A percentile compares a stretch with the other conserved stretches of the same genome.
Conservation (phyloP, 108 stramenopile genomes). For the Skeletonema marinoi region DNA sequence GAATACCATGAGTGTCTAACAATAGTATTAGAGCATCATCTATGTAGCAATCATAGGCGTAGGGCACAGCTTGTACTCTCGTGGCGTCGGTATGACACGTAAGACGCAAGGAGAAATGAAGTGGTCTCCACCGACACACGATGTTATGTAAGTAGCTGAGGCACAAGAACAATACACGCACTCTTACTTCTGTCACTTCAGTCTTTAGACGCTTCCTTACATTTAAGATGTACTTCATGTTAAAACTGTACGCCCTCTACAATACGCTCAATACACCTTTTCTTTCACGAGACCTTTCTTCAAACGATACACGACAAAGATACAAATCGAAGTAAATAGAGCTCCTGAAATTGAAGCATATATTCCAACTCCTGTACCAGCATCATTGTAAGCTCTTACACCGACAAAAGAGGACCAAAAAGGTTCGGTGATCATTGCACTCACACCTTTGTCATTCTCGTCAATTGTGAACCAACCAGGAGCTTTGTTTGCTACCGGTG, state of each 20-base stretch:
- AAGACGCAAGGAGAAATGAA: too few relatives aligned
- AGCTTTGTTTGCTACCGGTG: constrained; percentile 56
- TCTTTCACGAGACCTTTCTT: constrained; percentile 75
- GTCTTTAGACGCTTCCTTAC: too few relatives aligned
- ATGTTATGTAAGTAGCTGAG: too few relatives aligned
- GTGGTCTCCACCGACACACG: too few relatives aligned
- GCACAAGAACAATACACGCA: too few relatives aligned
- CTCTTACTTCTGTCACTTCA: too few relatives aligned
- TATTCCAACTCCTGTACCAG: constrained; percentile 49
- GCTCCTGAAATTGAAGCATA: constrained; percentile 54
- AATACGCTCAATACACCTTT: constrained; percentile 62
- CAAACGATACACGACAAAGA: constrained; percentile 51
- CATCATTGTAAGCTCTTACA: constrained; percentile 66
- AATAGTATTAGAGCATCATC: too few relatives aligned
- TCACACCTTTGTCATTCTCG: constrained; percentile 65
- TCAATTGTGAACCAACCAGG: constrained; percentile 66
- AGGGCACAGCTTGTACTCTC: too few relatives aligned
- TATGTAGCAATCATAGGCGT: too few relatives aligned
- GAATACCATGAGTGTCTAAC: too few relatives aligned
- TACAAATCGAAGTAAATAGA: constrained; percentile 27
- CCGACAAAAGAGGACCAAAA: constrained; percentile 77
- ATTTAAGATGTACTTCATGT: neutral
- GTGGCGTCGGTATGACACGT: too few relatives aligned
- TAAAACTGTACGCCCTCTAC: too few relatives aligned
- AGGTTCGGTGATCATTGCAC: constrained; percentile 83